Evolutionary conservation across 2,329 filamentous ascomycete species (phyloP).

Genomic region (Nemania serpens): DNA sequence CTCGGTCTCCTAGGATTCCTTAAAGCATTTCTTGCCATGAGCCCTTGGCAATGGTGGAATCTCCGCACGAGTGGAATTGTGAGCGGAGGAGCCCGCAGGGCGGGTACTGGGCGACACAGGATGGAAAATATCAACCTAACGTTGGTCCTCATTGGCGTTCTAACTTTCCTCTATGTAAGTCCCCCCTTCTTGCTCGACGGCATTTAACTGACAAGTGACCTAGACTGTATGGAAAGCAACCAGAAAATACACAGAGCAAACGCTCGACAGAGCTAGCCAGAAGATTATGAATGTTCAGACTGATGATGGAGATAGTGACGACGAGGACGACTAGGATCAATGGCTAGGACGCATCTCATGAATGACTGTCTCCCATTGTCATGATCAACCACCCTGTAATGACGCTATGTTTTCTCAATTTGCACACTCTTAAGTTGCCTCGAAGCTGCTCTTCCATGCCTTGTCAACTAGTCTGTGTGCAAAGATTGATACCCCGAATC

Average conservation of each 20-base stretch:
- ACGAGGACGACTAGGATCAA: slow-evolving; percentile 30
- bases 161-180: slow-evolving; percentile 78
- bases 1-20: slow-evolving; percentile 84
- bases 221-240: slow-evolving; percentile 84
- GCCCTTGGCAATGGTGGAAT: slow-evolving; percentile 78
- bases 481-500: slow-evolving; percentile 66
- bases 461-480: slow-evolving; percentile 98
- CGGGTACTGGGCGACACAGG: slow-evolving; percentile 73
- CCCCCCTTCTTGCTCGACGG: background rate
- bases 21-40: slow-evolving; percentile 76
- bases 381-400: slow-evolving; percentile 3
- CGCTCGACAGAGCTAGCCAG: slow-evolving; percentile 79
- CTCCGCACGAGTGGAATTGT: slow-evolving; percentile 65
- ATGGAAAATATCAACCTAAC: slow-evolving; percentile 79
- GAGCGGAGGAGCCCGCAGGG: slow-evolving; percentile 58
- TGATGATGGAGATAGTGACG: slow-evolving; percentile 47
- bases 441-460: slow-evolving; percentile 73
- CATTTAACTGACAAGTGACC: slow-evolving; percentile 15
- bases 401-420: slow-evolving; percentile 32
- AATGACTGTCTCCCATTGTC: slow-evolving; percentile 14
- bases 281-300: slow-evolving; percentile 80
- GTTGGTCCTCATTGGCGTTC: slow-evolving; percentile 77
- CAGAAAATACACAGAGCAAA: slow-evolving; percentile 70
- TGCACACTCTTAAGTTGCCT: slow-evolving; percentile 99
- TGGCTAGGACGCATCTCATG: slow-evolving; percentile 24